Conservation (phyloP, 2,329 filamentous ascomycete genomes). For the Fusarium lateritium region DNA sequence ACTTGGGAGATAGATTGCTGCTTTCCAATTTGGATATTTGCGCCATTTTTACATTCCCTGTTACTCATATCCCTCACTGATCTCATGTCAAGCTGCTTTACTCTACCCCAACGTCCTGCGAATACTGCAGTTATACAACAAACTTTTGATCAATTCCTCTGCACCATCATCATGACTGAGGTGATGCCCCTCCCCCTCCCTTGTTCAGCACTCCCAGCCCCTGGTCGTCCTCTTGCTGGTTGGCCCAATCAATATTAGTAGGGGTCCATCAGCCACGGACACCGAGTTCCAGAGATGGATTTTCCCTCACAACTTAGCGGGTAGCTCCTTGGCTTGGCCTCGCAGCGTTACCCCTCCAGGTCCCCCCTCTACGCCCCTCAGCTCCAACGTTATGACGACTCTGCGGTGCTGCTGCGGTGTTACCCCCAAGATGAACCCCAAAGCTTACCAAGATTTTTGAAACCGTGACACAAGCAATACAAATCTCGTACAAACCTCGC, state of each 20-base stretch:
- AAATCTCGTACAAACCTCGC: conserved; percentile 44
- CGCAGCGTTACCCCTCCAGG: conserved; percentile 38
- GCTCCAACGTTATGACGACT: conserved; percentile 46
- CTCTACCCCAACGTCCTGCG: background rate
- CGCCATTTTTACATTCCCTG: conserved; percentile 1
- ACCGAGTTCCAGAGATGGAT: conserved; percentile 47
- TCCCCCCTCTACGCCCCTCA: conserved; percentile 36
- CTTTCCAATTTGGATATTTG: conserved; percentile 6
- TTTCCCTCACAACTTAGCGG: conserved; percentile 32
- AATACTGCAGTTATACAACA: conserved; percentile 6
- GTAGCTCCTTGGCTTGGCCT: conserved; percentile 4
- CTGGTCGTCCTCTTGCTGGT: conserved; percentile 7
- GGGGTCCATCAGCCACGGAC: conserved; percentile 45
- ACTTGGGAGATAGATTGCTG: background rate
- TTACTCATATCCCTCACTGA: background rate
- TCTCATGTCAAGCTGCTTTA: conserved; percentile 3
- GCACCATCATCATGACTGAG: conserved; percentile 46
- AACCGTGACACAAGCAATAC: conserved; percentile 46
- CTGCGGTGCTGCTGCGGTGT: conserved; percentile 42
- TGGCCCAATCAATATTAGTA: conserved; percentile 30
- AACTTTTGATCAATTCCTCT: conserved; percentile 29
- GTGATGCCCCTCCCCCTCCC: conserved; percentile 39
- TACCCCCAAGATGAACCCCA: conserved; percentile 43
- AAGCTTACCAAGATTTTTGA: conserved; percentile 46
- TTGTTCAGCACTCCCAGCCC: conserved; percentile 3